Conservation (phyloP, 306 rosid species). For the Rosa multiflora region DNA sequence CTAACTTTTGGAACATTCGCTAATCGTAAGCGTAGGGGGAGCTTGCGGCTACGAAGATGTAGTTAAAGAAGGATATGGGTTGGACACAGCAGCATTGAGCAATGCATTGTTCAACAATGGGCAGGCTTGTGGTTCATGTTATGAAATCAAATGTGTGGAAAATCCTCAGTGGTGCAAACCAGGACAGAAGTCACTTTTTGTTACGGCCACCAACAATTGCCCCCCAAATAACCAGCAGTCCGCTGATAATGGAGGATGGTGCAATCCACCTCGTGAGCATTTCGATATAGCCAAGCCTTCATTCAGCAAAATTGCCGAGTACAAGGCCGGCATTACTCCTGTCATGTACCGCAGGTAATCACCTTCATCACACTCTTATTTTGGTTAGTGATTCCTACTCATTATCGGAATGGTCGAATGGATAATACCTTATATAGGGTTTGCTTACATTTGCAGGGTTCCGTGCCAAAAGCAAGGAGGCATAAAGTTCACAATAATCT, state of each 20-base stretch:
- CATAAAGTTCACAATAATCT: neutral
- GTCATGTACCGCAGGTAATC: constrained; percentile 62
- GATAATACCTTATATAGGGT: neutral
- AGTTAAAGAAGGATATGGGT: constrained; percentile 65
- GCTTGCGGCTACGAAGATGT: constrained; percentile 86
- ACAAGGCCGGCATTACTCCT: constrained; percentile 60
- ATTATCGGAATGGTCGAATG: neutral
- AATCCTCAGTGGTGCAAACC: constrained; percentile 53
- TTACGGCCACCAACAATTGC: constrained; percentile 69
- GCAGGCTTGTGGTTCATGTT: constrained; percentile 69
- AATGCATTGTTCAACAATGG: constrained; percentile 57
- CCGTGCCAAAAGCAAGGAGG: constrained; percentile 10
- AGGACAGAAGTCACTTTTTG: constrained; percentile 41
- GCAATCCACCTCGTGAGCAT: constrained; percentile 75
- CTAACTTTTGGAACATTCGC: neutral
- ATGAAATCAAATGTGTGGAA: constrained; percentile 55
- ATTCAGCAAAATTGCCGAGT: constrained; percentile 49
- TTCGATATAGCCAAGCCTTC: constrained; percentile 76
- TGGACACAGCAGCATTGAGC: constrained; percentile 69
- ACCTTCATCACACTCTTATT: neutral
- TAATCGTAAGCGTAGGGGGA: constrained; percentile 45
- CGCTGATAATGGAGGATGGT: constrained; percentile 77
- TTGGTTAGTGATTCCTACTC: neutral
- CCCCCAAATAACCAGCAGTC: constrained; percentile 47
- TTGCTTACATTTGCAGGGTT: neutral